These are phyloP conservation scores for Stephania cephalantha DNA, from an alignment of 164 flowering plant genomes.

Conservation along the genomic window DNA sequence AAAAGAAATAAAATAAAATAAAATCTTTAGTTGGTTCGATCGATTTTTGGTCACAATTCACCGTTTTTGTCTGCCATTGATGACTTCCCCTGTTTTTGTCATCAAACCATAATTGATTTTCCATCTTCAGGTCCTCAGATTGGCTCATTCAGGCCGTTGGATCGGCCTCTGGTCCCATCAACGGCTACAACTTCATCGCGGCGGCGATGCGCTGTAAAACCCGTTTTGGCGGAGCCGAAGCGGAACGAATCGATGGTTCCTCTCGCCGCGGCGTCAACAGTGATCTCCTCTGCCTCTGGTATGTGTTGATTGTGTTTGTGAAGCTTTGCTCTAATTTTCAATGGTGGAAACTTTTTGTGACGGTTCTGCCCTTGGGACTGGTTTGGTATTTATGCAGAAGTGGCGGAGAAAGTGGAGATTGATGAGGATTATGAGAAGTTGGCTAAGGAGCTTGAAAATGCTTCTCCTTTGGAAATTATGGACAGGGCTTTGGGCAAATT, in stretches of 20 bases:
- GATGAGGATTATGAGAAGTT: slow-evolving; percentile 49
- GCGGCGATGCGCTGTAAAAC: slow-evolving; percentile 35
- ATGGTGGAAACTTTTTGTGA: neutral
- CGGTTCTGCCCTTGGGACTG: neutral
- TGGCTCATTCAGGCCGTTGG: slow-evolving; percentile 33
- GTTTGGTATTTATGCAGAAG: slow-evolving; percentile 29
- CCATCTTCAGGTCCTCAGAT: slow-evolving; percentile 33
- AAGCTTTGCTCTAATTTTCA: neutral
- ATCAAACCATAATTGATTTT: neutral
- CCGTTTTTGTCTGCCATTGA: too few species aligned
- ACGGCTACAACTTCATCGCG: slow-evolving; percentile 21
- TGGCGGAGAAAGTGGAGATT: slow-evolving; percentile 27
- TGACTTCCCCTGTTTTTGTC: neutral
- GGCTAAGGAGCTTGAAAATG: slow-evolving; percentile 55
- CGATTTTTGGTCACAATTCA: too few species aligned
- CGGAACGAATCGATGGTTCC: slow-evolving; percentile 50
- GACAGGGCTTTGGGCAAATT: slow-evolving; percentile 71
- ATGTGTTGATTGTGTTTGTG: neutral
- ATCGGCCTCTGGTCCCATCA: slow-evolving; percentile 20
- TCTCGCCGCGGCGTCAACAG: slow-evolving; percentile 37
- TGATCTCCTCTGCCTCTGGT: slow-evolving; percentile 58
- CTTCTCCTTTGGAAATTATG: slow-evolving; percentile 87
- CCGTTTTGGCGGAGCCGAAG: slow-evolving; percentile 49
- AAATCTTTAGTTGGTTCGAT: too few species aligned
- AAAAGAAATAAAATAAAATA: too few species aligned